Base-by-base conservation (phyloP, 441 rosid species). In the Arabidopsis lyrata region DNA sequence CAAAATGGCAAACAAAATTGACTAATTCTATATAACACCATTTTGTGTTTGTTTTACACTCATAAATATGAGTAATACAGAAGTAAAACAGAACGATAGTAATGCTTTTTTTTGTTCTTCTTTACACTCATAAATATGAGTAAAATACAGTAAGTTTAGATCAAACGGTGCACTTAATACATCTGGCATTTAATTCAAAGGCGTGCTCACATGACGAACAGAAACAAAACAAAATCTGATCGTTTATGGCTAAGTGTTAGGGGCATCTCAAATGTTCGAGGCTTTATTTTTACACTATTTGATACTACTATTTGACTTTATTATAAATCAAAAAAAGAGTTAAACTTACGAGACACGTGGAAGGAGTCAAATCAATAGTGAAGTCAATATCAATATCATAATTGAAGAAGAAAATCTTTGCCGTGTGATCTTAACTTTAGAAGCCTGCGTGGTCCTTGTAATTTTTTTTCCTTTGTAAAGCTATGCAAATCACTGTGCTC, bases 331-430 rank as follows among this genome's bases (percentile, higher is more conserved):
- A 6, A 57, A 20, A 63, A 32, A 16, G 8, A 75, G 45, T 12
- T 55, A 71, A 60, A 18, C 8, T 4, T 55, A 45, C 1, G 27
- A n/a, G 62, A 68, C 57, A 66, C 63, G 70, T 63, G 41, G 54
- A 57, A 36, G 32, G 59, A 54, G 77, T 48, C 71, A 64, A 72
- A 63, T 66, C 79, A 63, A 39, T 34, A 71, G 78, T 41, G 54
- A 62, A 64, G 78, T 77, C 81, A 63, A 66, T 54, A 74, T 77
- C 79, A 63, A 16, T 29, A 56, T 77, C 67, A 77, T 77, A 70
- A 64, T 56, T 64, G 76, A 57, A 64, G 63, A 64, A 56, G 70
- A 67, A 68, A 67, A 82, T 82, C 80, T 77, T 74, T 80, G 80
- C 76, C 80, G 83, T 80, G 80, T 50, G 79, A 60, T 75, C 34